phyloP scores from a whole-genome alignment of 768 basidiomycete genomes.

The Pulveroboletus sp. region DNA sequence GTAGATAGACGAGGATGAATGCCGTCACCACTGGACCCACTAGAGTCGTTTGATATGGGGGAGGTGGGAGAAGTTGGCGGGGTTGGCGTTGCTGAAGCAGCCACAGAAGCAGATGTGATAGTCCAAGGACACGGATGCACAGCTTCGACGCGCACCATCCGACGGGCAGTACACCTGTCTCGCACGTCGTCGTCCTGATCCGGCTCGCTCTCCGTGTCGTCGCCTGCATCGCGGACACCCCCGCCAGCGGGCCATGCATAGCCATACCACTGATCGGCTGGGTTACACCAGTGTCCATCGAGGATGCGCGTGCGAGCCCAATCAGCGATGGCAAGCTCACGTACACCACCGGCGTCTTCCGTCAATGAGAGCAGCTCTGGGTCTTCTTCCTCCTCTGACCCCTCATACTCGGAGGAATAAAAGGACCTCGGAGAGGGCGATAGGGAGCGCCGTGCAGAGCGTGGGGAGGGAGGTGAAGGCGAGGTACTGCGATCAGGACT shows the following conservation, averaged over 20 bases:
- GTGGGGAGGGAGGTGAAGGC: slow-evolving; percentile 24
- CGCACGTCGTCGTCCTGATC: slow-evolving; percentile 21
- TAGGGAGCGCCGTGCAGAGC: slow-evolving; percentile 25
- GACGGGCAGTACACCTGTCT: slow-evolving; percentile 16
- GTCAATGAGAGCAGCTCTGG: slow-evolving; percentile 40
- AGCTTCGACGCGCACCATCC: slow-evolving; percentile 21
- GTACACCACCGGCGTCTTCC: slow-evolving; percentile 43
- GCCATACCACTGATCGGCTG: slow-evolving; percentile 64
- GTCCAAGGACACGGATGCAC: slow-evolving; percentile 65
- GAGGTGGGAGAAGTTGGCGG: slow-evolving; percentile 25
- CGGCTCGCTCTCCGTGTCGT: slow-evolving; percentile 28
- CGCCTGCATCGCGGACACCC: slow-evolving; percentile 26
- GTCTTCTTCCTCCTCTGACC: slow-evolving; percentile 38
- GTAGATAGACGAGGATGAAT: slow-evolving; percentile 48
- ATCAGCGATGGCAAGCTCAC: slow-evolving; percentile 58
- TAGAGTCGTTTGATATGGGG: slow-evolving; percentile 9
- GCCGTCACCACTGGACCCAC: slow-evolving; percentile 12
- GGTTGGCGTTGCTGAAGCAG: slow-evolving; percentile 10
- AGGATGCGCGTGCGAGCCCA: slow-evolving; percentile 70
- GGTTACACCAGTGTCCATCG: slow-evolving; percentile 73
- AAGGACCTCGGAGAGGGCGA: slow-evolving; percentile 28
- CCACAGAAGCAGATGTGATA: slow-evolving; percentile 13
- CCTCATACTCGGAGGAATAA: slow-evolving; percentile 33
- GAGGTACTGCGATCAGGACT: slow-evolving; percentile 25
- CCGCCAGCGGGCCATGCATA: slow-evolving; percentile 37